phyloP scores from a whole-genome alignment of 306 rosid species.

The Glycyrrhiza uralensis region DNA sequence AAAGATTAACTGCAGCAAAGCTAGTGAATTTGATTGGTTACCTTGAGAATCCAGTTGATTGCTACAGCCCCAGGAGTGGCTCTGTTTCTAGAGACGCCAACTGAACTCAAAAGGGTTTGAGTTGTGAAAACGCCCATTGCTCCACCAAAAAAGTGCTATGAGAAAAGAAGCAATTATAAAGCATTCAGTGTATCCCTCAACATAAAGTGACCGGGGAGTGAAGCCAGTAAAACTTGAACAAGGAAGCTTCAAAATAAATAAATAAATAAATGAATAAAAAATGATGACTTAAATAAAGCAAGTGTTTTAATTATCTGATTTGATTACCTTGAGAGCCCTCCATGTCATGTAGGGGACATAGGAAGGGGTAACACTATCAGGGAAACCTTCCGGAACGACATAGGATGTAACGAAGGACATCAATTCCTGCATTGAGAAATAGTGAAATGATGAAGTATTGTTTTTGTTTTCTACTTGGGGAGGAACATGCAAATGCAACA shows the following conservation, averaged over 20 bases:
- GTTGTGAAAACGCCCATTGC: slow-evolving; percentile 99
- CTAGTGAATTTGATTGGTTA: not conserved
- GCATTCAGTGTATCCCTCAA: not conserved
- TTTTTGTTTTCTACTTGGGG: not conserved
- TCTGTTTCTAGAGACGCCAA: slow-evolving; percentile 75
- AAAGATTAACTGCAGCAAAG: not conserved
- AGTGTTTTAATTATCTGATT: too few species aligned
- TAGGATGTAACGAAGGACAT: slow-evolving; percentile 75
- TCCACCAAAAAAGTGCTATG: slow-evolving; percentile 94
- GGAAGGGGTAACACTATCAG: slow-evolving; percentile 79
- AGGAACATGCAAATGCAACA: not conserved
- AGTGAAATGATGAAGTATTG: too few species aligned
- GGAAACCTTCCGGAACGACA: slow-evolving; percentile 98
- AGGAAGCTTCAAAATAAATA: not conserved
- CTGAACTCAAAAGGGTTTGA: slow-evolving; percentile 81
- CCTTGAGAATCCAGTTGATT: slow-evolving; percentile 98
- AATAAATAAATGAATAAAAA: too few species aligned
- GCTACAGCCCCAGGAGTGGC: slow-evolving; percentile 86
- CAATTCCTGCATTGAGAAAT: slow-evolving; percentile 53
- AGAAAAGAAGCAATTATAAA: not conserved
- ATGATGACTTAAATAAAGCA: too few species aligned
- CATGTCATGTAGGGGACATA: slow-evolving; percentile 96
- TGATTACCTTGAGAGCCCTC: slow-evolving; percentile 91
- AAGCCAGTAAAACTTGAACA: not conserved
- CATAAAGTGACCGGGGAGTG: not conserved